Base-by-base conservation (phyloP, 176 grass and related monocot species). In the Pontederia crassipes region DNA sequence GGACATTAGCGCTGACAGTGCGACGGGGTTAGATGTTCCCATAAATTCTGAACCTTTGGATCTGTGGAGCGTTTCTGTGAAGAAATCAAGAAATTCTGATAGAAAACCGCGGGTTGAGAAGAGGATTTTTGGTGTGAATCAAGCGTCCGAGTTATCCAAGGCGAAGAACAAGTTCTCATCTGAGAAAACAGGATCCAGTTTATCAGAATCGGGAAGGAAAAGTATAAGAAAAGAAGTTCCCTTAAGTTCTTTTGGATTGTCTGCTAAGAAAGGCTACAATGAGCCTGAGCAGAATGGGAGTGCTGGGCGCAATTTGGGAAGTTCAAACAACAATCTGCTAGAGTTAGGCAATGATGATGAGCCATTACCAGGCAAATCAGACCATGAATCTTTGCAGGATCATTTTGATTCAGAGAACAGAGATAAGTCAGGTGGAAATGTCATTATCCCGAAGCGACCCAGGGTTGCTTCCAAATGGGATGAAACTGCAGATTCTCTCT, bases 1-100 rank as follows among this genome's bases (percentile, higher is more conserved):
- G 89, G 89, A 94, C 75, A 66, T 68, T 55, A 74, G 78, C 77
- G 68, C 69, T 54, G 77, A 79, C 48, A 85, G 64, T 55, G 63
- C 68, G 55, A 61, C 48, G 62, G 65, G 75, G 77, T 68, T 69
- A 15, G 75, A 79, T 77, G 67, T 71, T 56, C 28, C 78, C 4
- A 75, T 59, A n/a, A 78, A 85, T 28, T 69, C 86, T 55, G 55
- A 74, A 49, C 69, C 74, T 66, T 77, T 67, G 61, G 66, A 69
- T 54, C 55, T 68, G 16, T 70, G 68, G 50, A 76, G 48, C 53
- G 79, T 85, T 63, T 89, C 79, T 87, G 86, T 72, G 29, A 89
- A 80, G 63, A 85, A 82, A 55, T 54, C 70, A 58, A 73, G 65
- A 57, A 40, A 32, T 48, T 71, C 71, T 58, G 51, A 62, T 50